Conservation (phyloP, 2,329 filamentous ascomycete genomes). For the Microsporum ferrugineum region DNA sequence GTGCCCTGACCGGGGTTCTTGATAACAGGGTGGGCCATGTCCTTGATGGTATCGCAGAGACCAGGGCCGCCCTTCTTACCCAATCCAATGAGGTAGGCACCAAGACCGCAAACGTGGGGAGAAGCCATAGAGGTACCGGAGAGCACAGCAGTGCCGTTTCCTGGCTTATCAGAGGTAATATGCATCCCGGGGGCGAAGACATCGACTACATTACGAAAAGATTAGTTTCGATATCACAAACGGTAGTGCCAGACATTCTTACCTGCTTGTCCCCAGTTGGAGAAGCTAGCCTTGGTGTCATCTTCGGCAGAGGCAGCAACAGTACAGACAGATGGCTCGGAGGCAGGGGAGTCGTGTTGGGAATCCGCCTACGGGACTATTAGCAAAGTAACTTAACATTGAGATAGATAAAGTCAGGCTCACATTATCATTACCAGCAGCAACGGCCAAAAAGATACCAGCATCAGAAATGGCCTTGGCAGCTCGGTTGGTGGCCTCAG, state of each 20-base stretch:
- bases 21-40: conserved; percentile 34
- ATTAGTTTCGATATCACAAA: background rate
- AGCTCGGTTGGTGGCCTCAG: conserved; percentile 29
- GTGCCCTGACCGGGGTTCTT: conserved; percentile 16
- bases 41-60: conserved; percentile 41
- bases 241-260: background rate
- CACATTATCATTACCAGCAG: conserved; percentile 31
- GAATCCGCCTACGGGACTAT: background rate
- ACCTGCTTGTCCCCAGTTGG: conserved; percentile 26
- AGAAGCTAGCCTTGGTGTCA: conserved; percentile 30
- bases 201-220: conserved; percentile 31
- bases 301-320: conserved; percentile 28
- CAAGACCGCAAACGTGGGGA: conserved; percentile 42
- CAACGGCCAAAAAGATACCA: conserved; percentile 33
- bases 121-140: conserved; percentile 29
- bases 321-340: conserved; percentile 28
- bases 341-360: conserved; percentile 25
- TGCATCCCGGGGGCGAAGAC: conserved; percentile 47
- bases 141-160: conserved; percentile 36
- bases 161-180: conserved; percentile 40
- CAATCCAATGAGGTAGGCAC: conserved; percentile 42
- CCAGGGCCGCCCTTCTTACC: conserved; percentile 37
- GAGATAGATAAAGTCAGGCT: background rate
- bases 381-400: background rate
- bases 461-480: conserved; percentile 26